Evolutionary conservation across 352 stramenopile species (phyloP).

Genomic region (Phytopythium kandeliae): DNA sequence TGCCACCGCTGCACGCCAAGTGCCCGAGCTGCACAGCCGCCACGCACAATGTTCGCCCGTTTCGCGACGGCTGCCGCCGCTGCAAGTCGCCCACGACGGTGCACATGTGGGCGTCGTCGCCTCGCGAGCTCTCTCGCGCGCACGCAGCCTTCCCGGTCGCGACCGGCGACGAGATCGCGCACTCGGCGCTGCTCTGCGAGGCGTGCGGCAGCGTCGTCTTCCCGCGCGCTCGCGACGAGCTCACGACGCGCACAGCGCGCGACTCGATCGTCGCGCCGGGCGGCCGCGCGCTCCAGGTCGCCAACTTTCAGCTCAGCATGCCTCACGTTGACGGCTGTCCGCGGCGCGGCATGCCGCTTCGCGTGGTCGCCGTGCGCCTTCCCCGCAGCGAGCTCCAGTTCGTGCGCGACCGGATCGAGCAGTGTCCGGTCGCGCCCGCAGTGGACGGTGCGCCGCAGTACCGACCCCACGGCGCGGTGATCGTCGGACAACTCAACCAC

Average conservation of each 20-base stretch:
- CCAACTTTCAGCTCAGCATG: constrained; percentile 86
- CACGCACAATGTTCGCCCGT: constrained; percentile 79
- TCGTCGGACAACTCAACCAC: constrained; percentile 69
- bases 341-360: constrained; percentile 78
- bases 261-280: constrained; percentile 46
- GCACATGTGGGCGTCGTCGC: constrained; percentile 65
- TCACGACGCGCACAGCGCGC: constrained; percentile 50
- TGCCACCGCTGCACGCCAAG: constrained; percentile 52
- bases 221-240: constrained; percentile 52
- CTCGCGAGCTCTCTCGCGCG: constrained; percentile 58
- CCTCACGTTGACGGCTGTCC: constrained; percentile 80
- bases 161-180: constrained; percentile 56
- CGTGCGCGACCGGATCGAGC: constrained; percentile 68
- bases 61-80: constrained; percentile 76
- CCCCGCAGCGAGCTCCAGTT: constrained; percentile 87
- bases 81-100: constrained; percentile 72
- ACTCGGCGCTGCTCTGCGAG: constrained; percentile 72
- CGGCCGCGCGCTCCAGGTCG: constrained; percentile 65
- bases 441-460: constrained; percentile 68
- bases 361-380: constrained; percentile 57
- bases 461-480: constrained; percentile 35
- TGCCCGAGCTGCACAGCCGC: constrained; percentile 75
- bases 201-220: constrained; percentile 71
- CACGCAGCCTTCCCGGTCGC: constrained; percentile 56
- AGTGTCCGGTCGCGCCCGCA: constrained; percentile 48